Evolutionary conservation across 495 filamentous ascomycete species (phyloP), one percentile per base, ranked within the genome.

Genomic region (Aspergillus saccharolyticus): DNA sequence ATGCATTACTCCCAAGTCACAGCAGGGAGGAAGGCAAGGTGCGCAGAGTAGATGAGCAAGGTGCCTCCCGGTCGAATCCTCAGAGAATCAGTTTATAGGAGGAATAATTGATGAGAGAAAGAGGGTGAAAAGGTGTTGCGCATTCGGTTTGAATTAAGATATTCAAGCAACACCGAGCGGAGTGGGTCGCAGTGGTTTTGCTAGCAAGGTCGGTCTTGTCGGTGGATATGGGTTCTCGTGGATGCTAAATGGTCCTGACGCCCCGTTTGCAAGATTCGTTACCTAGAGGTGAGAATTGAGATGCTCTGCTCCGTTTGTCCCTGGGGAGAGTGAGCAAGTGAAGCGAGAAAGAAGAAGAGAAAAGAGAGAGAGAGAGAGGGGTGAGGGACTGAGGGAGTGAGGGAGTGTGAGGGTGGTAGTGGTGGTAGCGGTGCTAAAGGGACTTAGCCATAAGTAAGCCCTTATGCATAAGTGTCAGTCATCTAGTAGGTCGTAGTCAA

Each of bases 81-180:
- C 33, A 8, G 33, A 2, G 14, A 12, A 39, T 15, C 33, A 12
- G 14, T 17, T 24, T 50, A 50, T 50, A 50, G 47, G 17, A 56
- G 33, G 49, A 59, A 47, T 51, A 10, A 54, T 17, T 42, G 39
- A 45, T 21, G 49, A 33, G 43, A 42, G 33, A 19, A 39, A 52
- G 50, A 51, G 39, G 50, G 18, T n/a, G 39, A 51, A 30, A 50
- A 56, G 51, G 39, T 33, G 62, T 64, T 42, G 62, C 58, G 62
- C 62, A 59, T 61, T 61, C 52, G 50, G 56, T 57, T n/a, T n/a
- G n/a, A n/a, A n/a, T n/a, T 49, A 9, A 52, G 63, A 59, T 64
- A 64, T 62, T 45, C 50, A 65, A 55, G 59, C 58, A 58, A 58
- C 20, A 44, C 59, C 59, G 58, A 65, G 59, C 62, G 62, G 62